phyloP scores from a whole-genome alignment of 495 filamentous ascomycete genomes.

The Aspergillus haitiensis region DNA sequence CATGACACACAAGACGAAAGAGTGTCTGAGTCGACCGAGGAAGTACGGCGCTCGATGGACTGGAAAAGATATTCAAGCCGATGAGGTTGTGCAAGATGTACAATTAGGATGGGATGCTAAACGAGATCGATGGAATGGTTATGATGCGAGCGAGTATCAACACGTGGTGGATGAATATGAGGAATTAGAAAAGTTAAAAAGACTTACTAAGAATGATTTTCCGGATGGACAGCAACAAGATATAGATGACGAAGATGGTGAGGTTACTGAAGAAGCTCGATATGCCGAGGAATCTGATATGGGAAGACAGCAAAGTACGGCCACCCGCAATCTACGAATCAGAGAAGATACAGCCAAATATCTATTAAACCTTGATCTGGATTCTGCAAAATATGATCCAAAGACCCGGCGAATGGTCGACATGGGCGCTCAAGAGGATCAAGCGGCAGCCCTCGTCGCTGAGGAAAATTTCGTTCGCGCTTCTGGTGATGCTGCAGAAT shows the following conservation, averaged over 20 bases:
- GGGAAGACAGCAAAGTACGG: slow-evolving; percentile 83
- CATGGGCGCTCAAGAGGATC: slow-evolving; percentile 76
- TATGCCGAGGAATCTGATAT: slow-evolving; percentile 98
- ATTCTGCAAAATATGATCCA: slow-evolving; percentile 97
- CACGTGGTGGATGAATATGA: slow-evolving; percentile 85
- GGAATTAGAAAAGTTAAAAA: slow-evolving; percentile 79
- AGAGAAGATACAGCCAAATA: slow-evolving; percentile 99
- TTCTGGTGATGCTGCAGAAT: slow-evolving; percentile 92
- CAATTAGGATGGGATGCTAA: slow-evolving; percentile 97
- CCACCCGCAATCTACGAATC: slow-evolving; percentile 86
- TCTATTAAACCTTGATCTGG: slow-evolving; percentile 87
- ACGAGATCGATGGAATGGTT: slow-evolving; percentile 95
- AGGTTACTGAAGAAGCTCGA: slow-evolving; percentile 64
- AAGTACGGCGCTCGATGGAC: slow-evolving; percentile 92
- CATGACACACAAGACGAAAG: slow-evolving; percentile 92
- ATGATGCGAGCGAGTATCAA: slow-evolving; percentile 83
- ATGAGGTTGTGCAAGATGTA: slow-evolving; percentile 83
- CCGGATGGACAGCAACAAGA: slow-evolving; percentile 45
- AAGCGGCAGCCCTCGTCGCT: slow-evolving; percentile 82
- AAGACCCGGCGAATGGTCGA: slow-evolving; percentile 96
- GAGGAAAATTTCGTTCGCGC: slow-evolving; percentile 92
- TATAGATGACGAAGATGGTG: slow-evolving; percentile 50
- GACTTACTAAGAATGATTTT: slow-evolving; percentile 45
- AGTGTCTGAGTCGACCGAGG: slow-evolving; percentile 85
- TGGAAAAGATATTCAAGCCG: slow-evolving; percentile 87